Base-by-base conservation (phyloP, 2,329 filamentous ascomycete genomes). In the Colletotrichum noveboracense region DNA sequence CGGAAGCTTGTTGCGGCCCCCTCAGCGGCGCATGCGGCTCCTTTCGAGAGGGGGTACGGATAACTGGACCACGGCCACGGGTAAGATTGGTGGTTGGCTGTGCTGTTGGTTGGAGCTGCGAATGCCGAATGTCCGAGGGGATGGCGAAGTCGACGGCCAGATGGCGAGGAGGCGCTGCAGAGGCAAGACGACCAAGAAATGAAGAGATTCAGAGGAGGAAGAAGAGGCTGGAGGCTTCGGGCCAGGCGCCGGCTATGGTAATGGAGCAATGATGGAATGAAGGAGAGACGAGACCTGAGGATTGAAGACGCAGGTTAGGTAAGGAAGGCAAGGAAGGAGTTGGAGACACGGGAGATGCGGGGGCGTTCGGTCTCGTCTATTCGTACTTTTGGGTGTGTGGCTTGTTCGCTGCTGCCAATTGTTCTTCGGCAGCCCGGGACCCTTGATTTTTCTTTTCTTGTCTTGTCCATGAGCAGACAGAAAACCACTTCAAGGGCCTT, bases 101-200 rank as follows among this genome's bases (percentile, higher is more conserved):
- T 24, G 30, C 36, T 30, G 24, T 56, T 21, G 36, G 12, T n/a
- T 48, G 5, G 24, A 70, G 60, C 14, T 71, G 43, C 36, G 43
- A 75, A 75, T 73, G 70, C 73, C 61, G 61, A 64, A 38, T 64
- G 61, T 64, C 61, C 38, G 38, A 64, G 30, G 66, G 10, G 58
- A 61, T n/a, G 38, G 32, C 38, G 58, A 38, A 43, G 26, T 18
- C 16, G 1, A 8, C 16, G 3, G 18, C 26, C 18, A 55, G 38
- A 58, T 21, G 32, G 61, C 34, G 61, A 61, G 26, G 58, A 61
- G 58, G n/a, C 13, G 30, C 4, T 21, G 58, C 0, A 2, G 0
- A 32, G 0, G 55, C 43, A 12, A 52, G 4, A 26, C 55, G 55
- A 58, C 18, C 13, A 34, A 0, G 0, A 61, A 3, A 34, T 34